Base-by-base conservation (phyloP, 2,329 filamentous ascomycete species). In the Aurifilum marmelostoma region DNA sequence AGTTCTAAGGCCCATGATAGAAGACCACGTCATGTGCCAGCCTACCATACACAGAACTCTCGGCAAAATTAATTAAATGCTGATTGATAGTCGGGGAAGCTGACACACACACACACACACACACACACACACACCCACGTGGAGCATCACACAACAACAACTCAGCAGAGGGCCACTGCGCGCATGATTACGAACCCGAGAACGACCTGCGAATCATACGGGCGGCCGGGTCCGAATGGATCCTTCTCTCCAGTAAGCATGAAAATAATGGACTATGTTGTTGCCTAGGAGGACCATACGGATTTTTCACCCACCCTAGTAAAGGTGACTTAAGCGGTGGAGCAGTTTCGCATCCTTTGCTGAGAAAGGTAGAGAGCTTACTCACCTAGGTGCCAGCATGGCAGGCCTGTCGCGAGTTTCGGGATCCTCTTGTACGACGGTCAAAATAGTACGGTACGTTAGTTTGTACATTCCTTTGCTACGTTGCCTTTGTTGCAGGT, bases 31-130 rank as follows among this genome's bases (percentile, higher is more conserved):
- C 59, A 62, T 37, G 59, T n/a, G 59, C 59, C 39, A 18, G 14
- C 52, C 5, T 56, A 11, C 69, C 71, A 67, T 79, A 74, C 66
- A 83, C 66, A 82, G 70, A 71, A 76, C 76, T 2, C 67, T 72
- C 0, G 79, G 79, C 0, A 80, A 47, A n/a, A n/a, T 47, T 47
- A n/a, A 80, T 54, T 76, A 75, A 27, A 8, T 56, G 12, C 24
- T 56, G 24, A 29, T 29, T 7, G n/a, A 29, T 29, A 54, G 24
- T 16, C 24, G 14, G 34, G 34, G 14, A 18, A 56, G 52, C 24
- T 32, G 24, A 29, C 52, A 56, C 27, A 56, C 16, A 2, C n/a
- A n/a, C n/a, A n/a, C n/a, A n/a, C n/a, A n/a, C n/a, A n/a, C n/a
- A n/a, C n/a, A n/a, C n/a, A n/a, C n/a, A n/a, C n/a, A n/a, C n/a